Percentiles rank a stretch among this genome's conserved stretches.
These are phyloP conservation scores for Lipomyces lipofer DNA, from an alignment of 805 yeast species.

Conservation along the genomic window DNA sequence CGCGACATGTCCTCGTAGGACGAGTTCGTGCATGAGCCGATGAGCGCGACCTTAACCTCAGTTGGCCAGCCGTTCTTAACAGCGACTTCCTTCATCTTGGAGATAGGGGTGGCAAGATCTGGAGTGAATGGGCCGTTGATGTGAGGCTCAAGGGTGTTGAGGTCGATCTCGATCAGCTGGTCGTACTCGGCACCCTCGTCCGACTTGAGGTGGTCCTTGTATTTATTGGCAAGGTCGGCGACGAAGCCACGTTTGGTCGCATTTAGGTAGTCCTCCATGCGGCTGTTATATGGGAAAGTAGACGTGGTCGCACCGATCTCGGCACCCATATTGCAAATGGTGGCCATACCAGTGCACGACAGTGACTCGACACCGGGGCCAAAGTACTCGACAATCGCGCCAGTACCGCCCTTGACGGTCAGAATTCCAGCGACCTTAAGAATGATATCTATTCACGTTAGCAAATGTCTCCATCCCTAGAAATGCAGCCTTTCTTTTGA, in stretches of 20 bases:
- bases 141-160: slow-evolving; percentile 86
- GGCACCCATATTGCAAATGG: slow-evolving; percentile 99
- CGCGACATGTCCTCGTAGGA: slow-evolving; percentile 98
- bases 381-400: slow-evolving; percentile 91
- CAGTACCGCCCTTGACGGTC: slow-evolving; percentile 98
- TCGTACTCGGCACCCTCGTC: slow-evolving; percentile 91
- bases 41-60: slow-evolving; percentile 85
- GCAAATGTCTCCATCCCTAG: too few relatives aligned
- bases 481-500: too few relatives aligned
- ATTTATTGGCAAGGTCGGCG: slow-evolving; percentile 74
- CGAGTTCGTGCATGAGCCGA: slow-evolving; percentile 98
- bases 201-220: slow-evolving; percentile 66
- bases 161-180: slow-evolving; percentile 84
- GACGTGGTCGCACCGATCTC: slow-evolving; percentile 99
- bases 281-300: slow-evolving; percentile 87
- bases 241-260: slow-evolving; percentile 84
- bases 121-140: slow-evolving; percentile 99
- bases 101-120: slow-evolving; percentile 90
- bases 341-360: slow-evolving; percentile 98
- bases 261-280: slow-evolving; percentile 72
- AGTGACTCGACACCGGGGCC: slow-evolving; percentile 90
- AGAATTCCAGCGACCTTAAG: slow-evolving; percentile 86
- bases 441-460: slow-evolving; percentile 63
- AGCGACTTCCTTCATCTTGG: slow-evolving; percentile 74
- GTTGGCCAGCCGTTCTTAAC: slow-evolving; percentile 80